Percentiles rank a stretch among this genome's conserved stretches.
phyloP scores from a whole-genome alignment of 768 basidiomycete species.

The Suillus bovinus region DNA sequence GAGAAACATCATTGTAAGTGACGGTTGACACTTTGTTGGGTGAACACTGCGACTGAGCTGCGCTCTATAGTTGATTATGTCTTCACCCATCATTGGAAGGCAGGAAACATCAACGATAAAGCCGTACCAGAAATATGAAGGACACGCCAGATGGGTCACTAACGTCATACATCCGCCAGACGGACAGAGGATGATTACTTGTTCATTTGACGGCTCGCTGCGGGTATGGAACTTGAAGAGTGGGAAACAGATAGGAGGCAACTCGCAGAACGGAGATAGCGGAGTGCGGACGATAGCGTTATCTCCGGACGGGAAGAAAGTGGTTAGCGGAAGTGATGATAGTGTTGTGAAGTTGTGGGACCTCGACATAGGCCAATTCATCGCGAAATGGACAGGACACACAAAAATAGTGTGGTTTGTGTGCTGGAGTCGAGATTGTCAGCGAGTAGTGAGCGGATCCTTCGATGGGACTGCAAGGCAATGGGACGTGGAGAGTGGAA shows the following conservation, averaged over 20 bases:
- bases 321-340: background rate
- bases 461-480: background rate
- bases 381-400: background rate
- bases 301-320: background rate
- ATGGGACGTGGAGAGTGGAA: background rate
- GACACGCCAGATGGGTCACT: background rate
- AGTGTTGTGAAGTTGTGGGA: background rate
- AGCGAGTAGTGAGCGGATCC: background rate
- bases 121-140: background rate
- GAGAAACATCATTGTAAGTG: background rate
- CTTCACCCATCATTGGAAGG: background rate
- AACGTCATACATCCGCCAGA: background rate
- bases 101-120: background rate
- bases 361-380: background rate
- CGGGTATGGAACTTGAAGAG: background rate
- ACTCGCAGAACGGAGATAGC: background rate
- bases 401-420: background rate
- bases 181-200: background rate
- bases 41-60: background rate
- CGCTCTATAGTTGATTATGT: background rate
- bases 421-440: background rate
- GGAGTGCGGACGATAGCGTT: background rate
- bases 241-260: background rate
- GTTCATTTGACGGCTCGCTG: background rate
- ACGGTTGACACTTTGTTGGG: background rate